A percentile compares a stretch with the other conserved stretches of the same genome.
These are phyloP conservation scores for Lasiosphaeris hirsuta DNA, from an alignment of 495 filamentous ascomycete species.

Conservation along the genomic window DNA sequence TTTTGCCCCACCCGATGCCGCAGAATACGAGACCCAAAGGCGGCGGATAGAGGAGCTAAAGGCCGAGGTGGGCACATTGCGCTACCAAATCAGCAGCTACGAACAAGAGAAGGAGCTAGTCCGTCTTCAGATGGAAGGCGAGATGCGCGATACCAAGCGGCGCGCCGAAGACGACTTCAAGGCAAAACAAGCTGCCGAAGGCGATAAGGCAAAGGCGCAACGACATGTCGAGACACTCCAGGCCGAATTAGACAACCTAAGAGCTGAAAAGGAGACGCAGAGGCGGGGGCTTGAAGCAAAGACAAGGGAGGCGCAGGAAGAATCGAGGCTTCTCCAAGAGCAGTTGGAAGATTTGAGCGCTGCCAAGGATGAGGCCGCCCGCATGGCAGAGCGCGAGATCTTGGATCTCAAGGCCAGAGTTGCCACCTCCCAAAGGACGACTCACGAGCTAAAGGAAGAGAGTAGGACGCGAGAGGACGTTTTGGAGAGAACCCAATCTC, in stretches of 20 bases:
- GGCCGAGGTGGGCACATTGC: slow-evolving; percentile 52
- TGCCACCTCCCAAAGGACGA: slow-evolving; percentile 59
- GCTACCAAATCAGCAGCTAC: slow-evolving; percentile 58
- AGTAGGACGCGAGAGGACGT: slow-evolving; percentile 58
- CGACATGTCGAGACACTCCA: slow-evolving; percentile 69
- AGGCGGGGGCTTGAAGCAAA: slow-evolving; percentile 69
- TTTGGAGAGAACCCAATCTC: slow-evolving; percentile 63
- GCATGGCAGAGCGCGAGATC: slow-evolving; percentile 65
- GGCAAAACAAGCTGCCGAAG: slow-evolving; percentile 72
- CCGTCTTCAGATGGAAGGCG: slow-evolving; percentile 73
- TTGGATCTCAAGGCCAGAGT: slow-evolving; percentile 70
- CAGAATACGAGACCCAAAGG: slow-evolving; percentile 50
- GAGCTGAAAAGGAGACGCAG: slow-evolving; percentile 47
- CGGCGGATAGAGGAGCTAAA: slow-evolving; percentile 51
- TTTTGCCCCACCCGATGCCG: slow-evolving; percentile 43
- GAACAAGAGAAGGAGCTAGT: slow-evolving; percentile 84
- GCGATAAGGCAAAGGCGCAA: slow-evolving; percentile 60
- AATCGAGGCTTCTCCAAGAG: slow-evolving; percentile 68
- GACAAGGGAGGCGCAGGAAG: slow-evolving; percentile 66
- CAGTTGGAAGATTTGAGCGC: slow-evolving; percentile 72
- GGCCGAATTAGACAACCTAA: slow-evolving; percentile 64
- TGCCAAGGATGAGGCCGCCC: slow-evolving; percentile 64
- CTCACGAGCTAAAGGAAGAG: slow-evolving; percentile 71
- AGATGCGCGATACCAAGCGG: slow-evolving; percentile 68
- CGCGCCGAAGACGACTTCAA: slow-evolving; percentile 81